phyloP scores from a whole-genome alignment of 2,329 filamentous ascomycete species.

The Escovopsis sp. region DNA sequence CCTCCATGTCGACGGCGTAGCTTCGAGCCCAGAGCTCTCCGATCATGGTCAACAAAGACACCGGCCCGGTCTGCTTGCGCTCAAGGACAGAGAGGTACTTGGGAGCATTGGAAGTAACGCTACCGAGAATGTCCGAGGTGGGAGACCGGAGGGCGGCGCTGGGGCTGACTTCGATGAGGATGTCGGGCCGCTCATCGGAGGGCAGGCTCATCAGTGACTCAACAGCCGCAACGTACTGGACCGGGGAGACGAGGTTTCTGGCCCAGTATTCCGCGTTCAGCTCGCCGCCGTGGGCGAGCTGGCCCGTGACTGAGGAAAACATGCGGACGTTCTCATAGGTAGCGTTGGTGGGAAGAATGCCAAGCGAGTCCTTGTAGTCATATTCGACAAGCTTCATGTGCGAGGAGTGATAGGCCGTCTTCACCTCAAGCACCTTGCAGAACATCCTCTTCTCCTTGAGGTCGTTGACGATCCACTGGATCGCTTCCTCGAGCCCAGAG shows the following conservation, averaged over 20 bases:
- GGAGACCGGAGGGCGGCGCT: conserved; percentile 21
- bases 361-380: conserved; percentile 19
- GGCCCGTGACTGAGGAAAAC: conserved; percentile 27
- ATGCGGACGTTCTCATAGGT: conserved; percentile 15
- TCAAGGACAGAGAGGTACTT: conserved; percentile 16
- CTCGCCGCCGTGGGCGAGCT: conserved; percentile 9
- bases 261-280: conserved; percentile 29
- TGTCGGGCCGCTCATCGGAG: conserved; percentile 14
- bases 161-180: conserved; percentile 29
- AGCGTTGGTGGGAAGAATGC: conserved; percentile 8
- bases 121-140: conserved; percentile 20
- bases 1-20: conserved; percentile 16
- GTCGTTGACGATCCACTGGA: conserved; percentile 18
- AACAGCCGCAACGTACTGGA: conserved; percentile 29
- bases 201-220: conserved; percentile 17
- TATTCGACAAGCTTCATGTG: conserved; percentile 26
- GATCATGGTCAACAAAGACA: conserved; percentile 16
- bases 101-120: conserved; percentile 1
- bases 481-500: conserved; percentile 22
- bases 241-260: conserved; percentile 29
- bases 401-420: conserved; percentile 29
- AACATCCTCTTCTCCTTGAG: conserved; percentile 19
- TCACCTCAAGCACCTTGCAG: conserved; percentile 21
- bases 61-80: conserved; percentile 10
- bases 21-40: conserved; percentile 25